phyloP scores from a whole-genome alignment of 345 rosid genomes.

The Lepidium aucheri region DNA sequence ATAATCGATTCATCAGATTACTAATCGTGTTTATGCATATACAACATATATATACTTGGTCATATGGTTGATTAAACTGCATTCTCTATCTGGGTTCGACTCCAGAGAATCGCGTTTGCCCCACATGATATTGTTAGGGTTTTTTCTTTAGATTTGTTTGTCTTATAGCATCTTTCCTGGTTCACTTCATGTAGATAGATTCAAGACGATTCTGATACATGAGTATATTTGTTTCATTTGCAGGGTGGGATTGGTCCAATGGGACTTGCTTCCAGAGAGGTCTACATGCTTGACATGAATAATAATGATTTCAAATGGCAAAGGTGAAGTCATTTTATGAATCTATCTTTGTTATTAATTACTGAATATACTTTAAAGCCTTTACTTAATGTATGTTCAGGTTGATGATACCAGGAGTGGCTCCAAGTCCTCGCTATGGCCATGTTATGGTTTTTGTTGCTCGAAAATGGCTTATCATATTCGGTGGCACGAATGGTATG shows the following conservation, averaged over 20 bases:
- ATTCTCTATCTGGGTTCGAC: too few species aligned
- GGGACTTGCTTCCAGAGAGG: conserved; percentile 36
- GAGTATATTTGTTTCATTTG: neutral
- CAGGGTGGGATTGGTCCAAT: conserved; percentile 94
- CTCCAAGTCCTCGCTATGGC: conserved; percentile 87
- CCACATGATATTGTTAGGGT: too few species aligned
- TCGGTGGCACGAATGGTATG: conserved; percentile 77
- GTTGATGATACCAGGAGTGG: conserved; percentile 64
- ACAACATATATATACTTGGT: neutral
- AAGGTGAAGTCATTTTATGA: conserved; percentile 37
- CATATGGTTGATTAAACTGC: too few species aligned
- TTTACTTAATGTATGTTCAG: conserved; percentile 35
- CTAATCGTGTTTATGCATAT: neutral
- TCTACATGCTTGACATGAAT: too few species aligned
- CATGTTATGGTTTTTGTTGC: conserved; percentile 79
- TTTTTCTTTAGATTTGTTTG: neutral
- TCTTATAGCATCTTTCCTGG: neutral
- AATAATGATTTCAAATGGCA: too few species aligned
- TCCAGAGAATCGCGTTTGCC: too few species aligned
- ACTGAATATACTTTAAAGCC: too few species aligned
- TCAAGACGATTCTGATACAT: neutral
- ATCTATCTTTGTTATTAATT: neutral
- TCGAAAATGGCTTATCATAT: conserved; percentile 49
- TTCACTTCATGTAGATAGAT: neutral
- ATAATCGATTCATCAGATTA: neutral